Percentiles rank a stretch among this genome's conserved stretches.
Evolutionary conservation across 179 eudicot species (phyloP).

Genomic region (Vitellaria paradoxa): DNA sequence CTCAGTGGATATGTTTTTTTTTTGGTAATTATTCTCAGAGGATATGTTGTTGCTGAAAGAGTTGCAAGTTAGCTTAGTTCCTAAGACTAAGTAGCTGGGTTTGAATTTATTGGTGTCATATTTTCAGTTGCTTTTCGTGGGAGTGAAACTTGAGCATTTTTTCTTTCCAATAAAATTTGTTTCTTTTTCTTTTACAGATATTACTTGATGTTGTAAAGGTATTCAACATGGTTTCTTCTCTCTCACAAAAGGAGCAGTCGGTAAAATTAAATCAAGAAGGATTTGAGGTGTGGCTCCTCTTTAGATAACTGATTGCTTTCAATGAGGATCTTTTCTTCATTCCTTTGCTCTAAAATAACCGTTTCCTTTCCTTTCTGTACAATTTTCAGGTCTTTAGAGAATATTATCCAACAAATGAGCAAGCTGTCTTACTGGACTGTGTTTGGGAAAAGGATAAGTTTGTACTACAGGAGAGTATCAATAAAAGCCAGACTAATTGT

Average conservation of each 20-base stretch:
- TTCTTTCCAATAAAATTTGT: not conserved
- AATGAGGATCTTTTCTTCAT: not conserved
- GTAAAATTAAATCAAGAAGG: constrained; percentile 81
- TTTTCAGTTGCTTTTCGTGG: not conserved
- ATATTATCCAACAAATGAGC: constrained; percentile 68
- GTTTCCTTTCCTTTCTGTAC: constrained; percentile 1
- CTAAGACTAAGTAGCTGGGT: not conserved
- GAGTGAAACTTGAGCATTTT: not conserved
- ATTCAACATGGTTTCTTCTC: constrained; percentile 62
- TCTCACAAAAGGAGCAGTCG: constrained; percentile 75
- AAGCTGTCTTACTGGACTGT: constrained; percentile 47
- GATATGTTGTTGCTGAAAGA: not conserved
- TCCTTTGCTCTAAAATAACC: not conserved
- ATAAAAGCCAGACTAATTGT: constrained; percentile 21
- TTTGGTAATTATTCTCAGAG: too few species aligned
- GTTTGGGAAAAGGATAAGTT: constrained; percentile 78
- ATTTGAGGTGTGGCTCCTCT: constrained; percentile 49
- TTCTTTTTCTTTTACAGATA: constrained; percentile 38
- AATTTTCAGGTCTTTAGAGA: constrained; percentile 79
- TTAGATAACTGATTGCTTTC: not conserved
- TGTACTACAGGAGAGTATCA: constrained; percentile 50
- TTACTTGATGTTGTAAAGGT: constrained; percentile 70
- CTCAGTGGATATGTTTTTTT: too few species aligned
- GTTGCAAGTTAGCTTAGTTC: too few species aligned
- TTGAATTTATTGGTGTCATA: not conserved